Conservation (phyloP, 2,329 filamentous ascomycete species). For the Fusarium burgessii region DNA sequence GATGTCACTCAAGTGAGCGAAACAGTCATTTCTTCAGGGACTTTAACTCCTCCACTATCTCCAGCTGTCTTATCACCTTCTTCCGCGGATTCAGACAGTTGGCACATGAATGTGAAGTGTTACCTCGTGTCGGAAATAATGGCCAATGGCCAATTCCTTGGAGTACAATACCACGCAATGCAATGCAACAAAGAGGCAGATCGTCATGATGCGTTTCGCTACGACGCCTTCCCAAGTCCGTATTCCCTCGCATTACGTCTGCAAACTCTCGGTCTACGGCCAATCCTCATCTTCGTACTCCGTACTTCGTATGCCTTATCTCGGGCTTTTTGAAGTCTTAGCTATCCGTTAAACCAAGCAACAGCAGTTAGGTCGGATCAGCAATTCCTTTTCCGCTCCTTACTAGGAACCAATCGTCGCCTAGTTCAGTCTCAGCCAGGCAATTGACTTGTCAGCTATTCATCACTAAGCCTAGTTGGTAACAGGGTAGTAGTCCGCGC, state of each 20-base stretch:
- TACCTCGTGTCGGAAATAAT: neutral
- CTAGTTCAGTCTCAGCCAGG: conserved; percentile 9
- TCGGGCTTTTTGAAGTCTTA: conserved; percentile 15
- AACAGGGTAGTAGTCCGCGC: conserved; percentile 11
- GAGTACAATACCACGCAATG: conserved; percentile 1
- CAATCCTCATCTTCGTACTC: conserved; percentile 23
- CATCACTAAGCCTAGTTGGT: conserved; percentile 10
- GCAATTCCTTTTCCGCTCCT: conserved; percentile 1
- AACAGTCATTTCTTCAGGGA: conserved; percentile 14
- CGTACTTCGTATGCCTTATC: conserved; percentile 34
- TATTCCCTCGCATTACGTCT: conserved; percentile 20
- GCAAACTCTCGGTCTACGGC: conserved; percentile 21
- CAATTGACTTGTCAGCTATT: conserved; percentile 2
- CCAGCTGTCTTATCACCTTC: conserved; percentile 9
- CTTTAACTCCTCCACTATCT: neutral
- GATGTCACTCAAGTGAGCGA: neutral
- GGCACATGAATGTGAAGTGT: conserved; percentile 15
- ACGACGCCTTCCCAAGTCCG: conserved; percentile 26
- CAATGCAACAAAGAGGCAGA: conserved; percentile 13
- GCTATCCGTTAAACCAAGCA: neutral
- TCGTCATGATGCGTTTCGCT: conserved; percentile 37
- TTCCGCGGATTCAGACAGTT: neutral
- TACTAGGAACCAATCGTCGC: conserved; percentile 5
- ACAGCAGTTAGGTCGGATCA: conserved; percentile 3
- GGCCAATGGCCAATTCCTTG: neutral